A percentile compares a stretch with the other conserved stretches of the same genome.
Conservation (phyloP, 129 eudicot genomes). For the Tagetes patula region DNA sequence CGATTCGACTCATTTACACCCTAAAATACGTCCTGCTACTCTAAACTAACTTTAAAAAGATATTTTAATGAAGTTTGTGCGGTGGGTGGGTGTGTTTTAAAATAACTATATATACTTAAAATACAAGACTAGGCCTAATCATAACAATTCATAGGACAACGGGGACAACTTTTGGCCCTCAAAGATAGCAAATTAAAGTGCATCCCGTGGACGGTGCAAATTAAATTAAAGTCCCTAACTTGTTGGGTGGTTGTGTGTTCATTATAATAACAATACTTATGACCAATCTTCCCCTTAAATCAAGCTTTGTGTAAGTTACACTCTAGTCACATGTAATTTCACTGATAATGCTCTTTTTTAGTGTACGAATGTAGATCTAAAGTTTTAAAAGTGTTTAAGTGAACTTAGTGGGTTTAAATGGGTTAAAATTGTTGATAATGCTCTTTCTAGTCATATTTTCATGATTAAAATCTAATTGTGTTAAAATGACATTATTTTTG, state of each 20-base stretch:
- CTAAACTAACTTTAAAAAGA: not conserved
- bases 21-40: not conserved
- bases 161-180: slow-evolving; percentile 1
- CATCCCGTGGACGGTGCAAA: slow-evolving; percentile 25
- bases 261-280: slow-evolving; percentile 15
- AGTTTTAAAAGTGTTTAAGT: not conserved
- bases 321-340: slow-evolving; percentile 1
- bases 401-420: not conserved
- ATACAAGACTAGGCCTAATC: slow-evolving; percentile 22
- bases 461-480: too few relatives aligned
- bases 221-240: slow-evolving; percentile 5
- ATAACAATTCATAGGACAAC: slow-evolving; percentile 6
- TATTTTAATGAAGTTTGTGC: not conserved
- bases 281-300: slow-evolving; percentile 14
- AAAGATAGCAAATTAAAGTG: slow-evolving; percentile 16
- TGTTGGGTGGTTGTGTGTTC: slow-evolving; percentile 24
- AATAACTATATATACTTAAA: not conserved
- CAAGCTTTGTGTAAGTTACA: slow-evolving; percentile 19
- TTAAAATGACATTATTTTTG: too few relatives aligned
- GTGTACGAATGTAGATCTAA: not conserved
- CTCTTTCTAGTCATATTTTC: too few relatives aligned
- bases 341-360: not conserved
- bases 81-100: not conserved
- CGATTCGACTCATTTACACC: too few relatives aligned
- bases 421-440: too few relatives aligned